Evolutionary conservation across 345 rosid species (phyloP), one percentile per base, ranked within the genome.

Genomic region (Salix suchowensis): DNA sequence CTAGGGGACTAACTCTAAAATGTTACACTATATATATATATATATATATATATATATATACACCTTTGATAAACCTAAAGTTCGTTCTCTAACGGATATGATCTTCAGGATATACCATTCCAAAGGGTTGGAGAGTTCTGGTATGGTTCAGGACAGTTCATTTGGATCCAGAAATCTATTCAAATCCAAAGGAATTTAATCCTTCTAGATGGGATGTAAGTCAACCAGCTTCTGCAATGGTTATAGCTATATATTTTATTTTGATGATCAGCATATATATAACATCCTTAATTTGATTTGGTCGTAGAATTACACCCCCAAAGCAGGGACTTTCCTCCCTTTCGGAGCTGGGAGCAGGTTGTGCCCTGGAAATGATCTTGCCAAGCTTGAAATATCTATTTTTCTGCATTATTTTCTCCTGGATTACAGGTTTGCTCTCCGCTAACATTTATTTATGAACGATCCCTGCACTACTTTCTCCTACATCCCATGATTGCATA

Each of bases 171-270:
- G 87, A 88, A 72, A 85, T 79, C 68, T 92, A 91, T 77, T 89
- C 88, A 0, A 86, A 90, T 72, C 97, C 97, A 15, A 87, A 32
- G 71, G 84, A 85, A 64, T 94, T 92, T 67, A 79, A 92, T 83
- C 98, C 98, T 77, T 85, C 91, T 9, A 83, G 97, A 89, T 94
- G 97, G 97, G 89, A 94, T 78, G 98, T 94, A 78, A 82, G 90
- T 79, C 28, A 6, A 40, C 32, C 7, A n/a, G 30, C 16, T 36
- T 19, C 5, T 65, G 19, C 18, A 23, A 34, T 5, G 23, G 30
- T 62, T 15, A 15, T 32, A 32, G 3, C 21, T 28, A 19, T 34
- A 26, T 75, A 11, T 8, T n/a, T 30, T 14, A 14, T 26, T 66
- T 12, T 65, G 36, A 54, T 64, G 54, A 8, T 54, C 16, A 46